Evolutionary conservation across 1,284 basidiomycete species (phyloP).

Genomic region (Cryptococcus sp.): DNA sequence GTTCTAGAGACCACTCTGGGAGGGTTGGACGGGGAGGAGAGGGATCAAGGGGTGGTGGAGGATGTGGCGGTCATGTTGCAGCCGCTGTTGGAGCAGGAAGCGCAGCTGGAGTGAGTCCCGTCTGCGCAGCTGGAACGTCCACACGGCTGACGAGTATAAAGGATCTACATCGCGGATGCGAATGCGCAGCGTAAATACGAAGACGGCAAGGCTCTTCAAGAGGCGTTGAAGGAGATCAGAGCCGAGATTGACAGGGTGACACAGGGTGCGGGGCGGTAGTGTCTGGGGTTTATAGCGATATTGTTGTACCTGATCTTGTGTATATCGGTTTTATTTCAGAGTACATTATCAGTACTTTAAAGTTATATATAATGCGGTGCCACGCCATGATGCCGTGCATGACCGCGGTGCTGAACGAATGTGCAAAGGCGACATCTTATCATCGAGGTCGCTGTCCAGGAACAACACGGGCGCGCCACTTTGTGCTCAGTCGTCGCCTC

Average conservation of each 20-base stretch:
- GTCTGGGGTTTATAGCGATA: not conserved
- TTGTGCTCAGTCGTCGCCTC: too few relatives aligned
- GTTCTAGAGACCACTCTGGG: slow-evolving; percentile 31
- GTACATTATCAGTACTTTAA: not conserved
- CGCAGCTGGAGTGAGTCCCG: slow-evolving; percentile 62
- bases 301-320: not conserved
- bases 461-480: too few relatives aligned
- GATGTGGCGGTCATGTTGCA: slow-evolving; percentile 69
- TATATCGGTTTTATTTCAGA: not conserved
- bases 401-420: too few relatives aligned
- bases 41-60: slow-evolving; percentile 51
- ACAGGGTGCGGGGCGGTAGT: slow-evolving; percentile 13
- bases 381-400: too few relatives aligned
- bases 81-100: slow-evolving; percentile 85
- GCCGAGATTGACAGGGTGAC: slow-evolving; percentile 68
- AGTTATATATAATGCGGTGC: too few relatives aligned
- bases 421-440: too few relatives aligned
- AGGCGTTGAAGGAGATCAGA: slow-evolving; percentile 72
- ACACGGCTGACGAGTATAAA: slow-evolving; percentile 6
- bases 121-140: not conserved
- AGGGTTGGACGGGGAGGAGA: not conserved
- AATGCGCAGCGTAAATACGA: slow-evolving; percentile 82
- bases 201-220: slow-evolving; percentile 72
- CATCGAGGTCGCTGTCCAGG: too few relatives aligned
- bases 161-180: slow-evolving; percentile 61